Evolutionary conservation across 179 eudicot species (phyloP).

Genomic region (Pouteria campechiana): DNA sequence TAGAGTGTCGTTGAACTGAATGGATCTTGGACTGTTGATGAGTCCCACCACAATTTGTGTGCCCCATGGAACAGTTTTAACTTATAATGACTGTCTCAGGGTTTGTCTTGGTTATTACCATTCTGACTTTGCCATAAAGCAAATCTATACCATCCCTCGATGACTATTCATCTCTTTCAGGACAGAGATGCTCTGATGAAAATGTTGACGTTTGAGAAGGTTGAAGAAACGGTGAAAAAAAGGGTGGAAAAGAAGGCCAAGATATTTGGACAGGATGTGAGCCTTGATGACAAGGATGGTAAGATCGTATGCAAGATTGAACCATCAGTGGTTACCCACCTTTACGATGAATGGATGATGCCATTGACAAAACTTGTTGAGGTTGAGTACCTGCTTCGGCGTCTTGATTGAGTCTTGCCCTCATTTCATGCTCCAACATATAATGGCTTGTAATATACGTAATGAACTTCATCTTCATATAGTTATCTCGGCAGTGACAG

Average conservation of each 20-base stretch:
- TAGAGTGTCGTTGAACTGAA: too few relatives aligned
- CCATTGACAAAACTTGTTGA: slow-evolving; percentile 81
- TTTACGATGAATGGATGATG: slow-evolving; percentile 74
- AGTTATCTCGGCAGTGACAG: too few relatives aligned
- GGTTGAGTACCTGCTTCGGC: slow-evolving; percentile 59
- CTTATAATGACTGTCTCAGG: background rate
- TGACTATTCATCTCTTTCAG: slow-evolving; percentile 19
- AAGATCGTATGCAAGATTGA: slow-evolving; percentile 56
- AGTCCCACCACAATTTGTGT: too few relatives aligned
- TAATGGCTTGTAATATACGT: too few relatives aligned
- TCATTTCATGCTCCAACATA: too few relatives aligned
- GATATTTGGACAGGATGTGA: slow-evolving; percentile 63
- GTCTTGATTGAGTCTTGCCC: slow-evolving; percentile 55
- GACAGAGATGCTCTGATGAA: slow-evolving; percentile 45
- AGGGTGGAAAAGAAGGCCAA: slow-evolving; percentile 76
- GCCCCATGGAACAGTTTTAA: too few relatives aligned
- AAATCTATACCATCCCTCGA: background rate
- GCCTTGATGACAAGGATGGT: slow-evolving; percentile 14
- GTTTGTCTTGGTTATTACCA: background rate
- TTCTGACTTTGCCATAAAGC: background rate
- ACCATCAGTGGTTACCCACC: slow-evolving; percentile 40
- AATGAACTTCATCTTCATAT: too few relatives aligned
- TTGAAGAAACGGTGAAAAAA: slow-evolving; percentile 67
- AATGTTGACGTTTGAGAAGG: slow-evolving; percentile 50
- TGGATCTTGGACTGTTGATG: too few relatives aligned